Evolutionary conservation across 83 land plant species (phyloP).

Genomic region (Isoetes engelmannii): DNA sequence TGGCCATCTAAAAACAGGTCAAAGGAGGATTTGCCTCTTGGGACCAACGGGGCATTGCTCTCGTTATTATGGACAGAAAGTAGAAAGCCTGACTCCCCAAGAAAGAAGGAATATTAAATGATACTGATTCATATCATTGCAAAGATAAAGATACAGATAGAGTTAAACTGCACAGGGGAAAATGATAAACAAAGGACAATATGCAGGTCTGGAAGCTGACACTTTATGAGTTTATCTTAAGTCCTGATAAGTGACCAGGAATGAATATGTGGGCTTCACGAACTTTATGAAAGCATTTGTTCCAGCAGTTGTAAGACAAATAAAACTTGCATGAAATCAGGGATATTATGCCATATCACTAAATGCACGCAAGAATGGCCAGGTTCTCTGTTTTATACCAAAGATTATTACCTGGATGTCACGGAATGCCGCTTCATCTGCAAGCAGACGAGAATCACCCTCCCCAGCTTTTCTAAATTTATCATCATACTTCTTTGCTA

Average conservation of each 20-base stretch:
- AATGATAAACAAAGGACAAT: too few species aligned
- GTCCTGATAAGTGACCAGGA: neutral
- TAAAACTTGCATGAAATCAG: neutral
- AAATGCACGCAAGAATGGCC: neutral
- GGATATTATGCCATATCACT: neutral
- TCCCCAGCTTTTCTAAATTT: conserved; percentile 77
- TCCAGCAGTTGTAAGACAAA: neutral
- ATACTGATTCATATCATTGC: neutral
- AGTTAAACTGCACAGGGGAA: too few species aligned
- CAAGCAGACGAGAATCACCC: conserved; percentile 53
- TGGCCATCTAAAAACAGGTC: neutral
- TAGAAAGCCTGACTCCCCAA: neutral
- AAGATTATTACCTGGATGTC: conserved; percentile 63
- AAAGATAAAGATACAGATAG: neutral
- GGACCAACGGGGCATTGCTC: neutral
- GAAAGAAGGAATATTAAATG: neutral
- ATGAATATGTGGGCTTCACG: neutral
- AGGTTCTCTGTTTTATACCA: neutral
- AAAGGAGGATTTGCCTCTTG: neutral
- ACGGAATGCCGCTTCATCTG: conserved; percentile 76
- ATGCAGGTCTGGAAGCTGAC: too few species aligned
- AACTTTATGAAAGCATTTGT: neutral
- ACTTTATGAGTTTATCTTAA: neutral
- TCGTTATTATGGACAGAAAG: neutral
- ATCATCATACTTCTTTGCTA: conserved; percentile 82